Percentiles rank a stretch among this genome's conserved stretches.
These are phyloP conservation scores for Schoenoplectus triqueter DNA, from an alignment of 202 grass and related monocot species.

Conservation along the genomic window DNA sequence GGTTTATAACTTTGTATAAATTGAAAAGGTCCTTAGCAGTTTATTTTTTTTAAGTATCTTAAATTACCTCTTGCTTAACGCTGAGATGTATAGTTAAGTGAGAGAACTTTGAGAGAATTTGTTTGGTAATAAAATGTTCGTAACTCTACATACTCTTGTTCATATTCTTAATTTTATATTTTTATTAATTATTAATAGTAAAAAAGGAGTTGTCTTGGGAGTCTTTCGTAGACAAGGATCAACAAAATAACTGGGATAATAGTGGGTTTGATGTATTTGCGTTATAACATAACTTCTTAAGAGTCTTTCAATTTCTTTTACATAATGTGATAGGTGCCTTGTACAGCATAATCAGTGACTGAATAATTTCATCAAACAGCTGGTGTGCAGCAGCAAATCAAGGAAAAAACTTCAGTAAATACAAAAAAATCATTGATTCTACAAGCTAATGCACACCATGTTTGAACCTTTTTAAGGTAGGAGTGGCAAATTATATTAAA, in stretches of 20 bases:
- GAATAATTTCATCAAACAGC: not conserved
- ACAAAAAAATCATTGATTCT: not conserved
- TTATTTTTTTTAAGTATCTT: not conserved
- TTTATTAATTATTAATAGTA: too few species aligned
- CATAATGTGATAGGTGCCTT: conserved; percentile 12
- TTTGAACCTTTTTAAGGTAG: not conserved
- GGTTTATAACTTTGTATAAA: not conserved
- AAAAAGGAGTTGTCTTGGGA: too few species aligned
- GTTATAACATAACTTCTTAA: too few species aligned
- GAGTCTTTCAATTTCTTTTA: too few species aligned
- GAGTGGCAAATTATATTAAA: not conserved
- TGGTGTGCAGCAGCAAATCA: not conserved
- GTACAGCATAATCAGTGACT: not conserved
- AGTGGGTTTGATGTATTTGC: too few species aligned
- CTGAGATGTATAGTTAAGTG: not conserved
- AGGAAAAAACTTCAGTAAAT: not conserved
- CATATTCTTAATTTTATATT: too few species aligned
- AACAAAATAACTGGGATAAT: too few species aligned
- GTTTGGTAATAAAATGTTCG: too few species aligned
- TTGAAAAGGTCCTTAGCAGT: not conserved
- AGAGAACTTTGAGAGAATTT: not conserved
- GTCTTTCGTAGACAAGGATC: too few species aligned
- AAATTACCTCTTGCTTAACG: not conserved
- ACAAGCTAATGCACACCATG: not conserved
- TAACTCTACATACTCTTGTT: too few species aligned